Evolutionary conservation across 495 filamentous ascomycete genomes (phyloP).

Genomic region (Pseudomonodictys pantanalensis): DNA sequence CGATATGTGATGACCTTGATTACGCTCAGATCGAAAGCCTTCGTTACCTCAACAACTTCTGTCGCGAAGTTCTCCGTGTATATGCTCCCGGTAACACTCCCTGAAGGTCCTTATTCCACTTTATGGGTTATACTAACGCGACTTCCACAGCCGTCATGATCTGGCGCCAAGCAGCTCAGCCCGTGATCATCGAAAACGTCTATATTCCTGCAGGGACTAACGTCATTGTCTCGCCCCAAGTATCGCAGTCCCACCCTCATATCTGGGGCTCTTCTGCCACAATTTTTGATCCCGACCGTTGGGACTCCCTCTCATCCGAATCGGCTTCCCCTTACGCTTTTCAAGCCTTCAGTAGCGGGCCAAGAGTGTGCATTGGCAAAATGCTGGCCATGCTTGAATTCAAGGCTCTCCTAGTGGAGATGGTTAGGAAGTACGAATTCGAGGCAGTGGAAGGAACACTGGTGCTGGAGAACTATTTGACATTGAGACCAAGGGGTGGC

Average conservation of each 20-base stretch:
- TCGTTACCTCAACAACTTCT: constrained; percentile 58
- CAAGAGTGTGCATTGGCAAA: constrained; percentile 50
- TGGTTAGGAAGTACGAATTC: constrained; percentile 32
- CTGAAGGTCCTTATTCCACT: constrained; percentile 57
- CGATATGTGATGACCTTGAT: constrained; percentile 52
- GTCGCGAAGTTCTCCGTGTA: constrained; percentile 58
- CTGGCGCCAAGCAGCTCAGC: constrained; percentile 39
- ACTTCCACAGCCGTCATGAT: neutral
- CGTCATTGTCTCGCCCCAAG: constrained; percentile 48
- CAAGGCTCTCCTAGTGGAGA: constrained; percentile 31
- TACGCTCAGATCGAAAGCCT: constrained; percentile 51
- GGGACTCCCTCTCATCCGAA: constrained; percentile 5
- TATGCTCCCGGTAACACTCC: constrained; percentile 59
- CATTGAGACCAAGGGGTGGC: constrained; percentile 4
- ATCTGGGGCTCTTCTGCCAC: constrained; percentile 39
- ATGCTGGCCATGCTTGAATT: constrained; percentile 59
- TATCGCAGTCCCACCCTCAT: constrained; percentile 35
- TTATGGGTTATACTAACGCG: neutral
- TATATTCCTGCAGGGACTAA: constrained; percentile 55
- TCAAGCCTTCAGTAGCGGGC: constrained; percentile 44
- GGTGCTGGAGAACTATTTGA: constrained; percentile 6
- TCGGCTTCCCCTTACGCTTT: constrained; percentile 36
- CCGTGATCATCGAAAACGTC: constrained; percentile 31
- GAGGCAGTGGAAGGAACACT: constrained; percentile 28
- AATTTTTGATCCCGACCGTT: constrained; percentile 43